Evolutionary conservation across 2,329 filamentous ascomycete genomes (phyloP).

Genomic region (Ceratocystis diversiconidia): DNA sequence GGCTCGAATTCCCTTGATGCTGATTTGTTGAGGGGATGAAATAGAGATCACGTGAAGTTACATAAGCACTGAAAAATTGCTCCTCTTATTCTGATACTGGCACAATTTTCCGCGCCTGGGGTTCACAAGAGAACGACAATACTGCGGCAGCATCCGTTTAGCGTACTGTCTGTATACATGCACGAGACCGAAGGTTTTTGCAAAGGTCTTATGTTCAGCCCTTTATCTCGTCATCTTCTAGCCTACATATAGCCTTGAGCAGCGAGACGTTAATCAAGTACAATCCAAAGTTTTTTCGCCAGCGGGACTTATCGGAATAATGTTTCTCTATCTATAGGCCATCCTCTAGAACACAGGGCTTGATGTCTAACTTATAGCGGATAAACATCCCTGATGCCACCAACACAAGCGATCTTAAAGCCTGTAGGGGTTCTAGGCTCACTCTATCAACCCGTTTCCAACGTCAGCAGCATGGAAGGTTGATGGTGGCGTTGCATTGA

Average conservation of each 20-base stretch:
- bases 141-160: too few species aligned
- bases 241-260: too few species aligned
- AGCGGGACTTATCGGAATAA: background rate
- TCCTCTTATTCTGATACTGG: background rate
- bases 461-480: background rate
- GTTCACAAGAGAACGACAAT: background rate
- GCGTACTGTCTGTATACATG: too few species aligned
- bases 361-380: background rate
- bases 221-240: too few species aligned
- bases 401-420: background rate
- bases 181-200: too few species aligned
- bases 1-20: conserved; percentile 11
- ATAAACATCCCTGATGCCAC: too few species aligned
- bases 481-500: background rate
- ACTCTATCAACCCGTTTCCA: background rate
- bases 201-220: too few species aligned
- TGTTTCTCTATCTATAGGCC: background rate
- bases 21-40: conserved; percentile 8
- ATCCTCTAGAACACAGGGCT: background rate
- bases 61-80: background rate
- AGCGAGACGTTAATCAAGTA: too few species aligned
- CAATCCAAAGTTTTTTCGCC: background rate
- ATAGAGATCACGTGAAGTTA: conserved; percentile 10
- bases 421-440: background rate
- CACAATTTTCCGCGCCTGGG: conserved; percentile 7